Evolutionary conservation across 306 rosid genomes (phyloP), one percentile per base, ranked within the genome.

Genomic region (Astragalus membranaceus): DNA sequence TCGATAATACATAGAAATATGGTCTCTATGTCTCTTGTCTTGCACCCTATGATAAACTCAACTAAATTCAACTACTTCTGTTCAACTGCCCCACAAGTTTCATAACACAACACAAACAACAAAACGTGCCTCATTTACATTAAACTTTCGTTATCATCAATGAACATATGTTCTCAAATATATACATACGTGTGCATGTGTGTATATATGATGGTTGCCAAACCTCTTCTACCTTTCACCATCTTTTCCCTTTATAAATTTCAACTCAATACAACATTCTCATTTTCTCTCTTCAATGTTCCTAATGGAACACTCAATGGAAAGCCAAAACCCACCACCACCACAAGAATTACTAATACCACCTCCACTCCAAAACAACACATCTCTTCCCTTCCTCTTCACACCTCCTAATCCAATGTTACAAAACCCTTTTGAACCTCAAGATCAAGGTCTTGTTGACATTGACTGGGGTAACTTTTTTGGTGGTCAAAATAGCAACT

Each of bases 401-500:
- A 73, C 86, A 0, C 62, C 80, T n/a, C 5, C 14, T 37, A 7
- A 10, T 9, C 53, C 69, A 0, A 50, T 23, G 67, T 16, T 57
- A 8, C 83, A 70, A 37, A 83, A 70, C 49, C 67, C 74, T 75
- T 33, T 68, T 69, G 84, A 81, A 2, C 46, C 64, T 35, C 81
- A 43, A 41, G 75, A 58, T 29, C 82, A 84, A 60, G 52, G 42
- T 7, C 55, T 76, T 1, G 77, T 42, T 4, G 89, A 84, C 2
- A 86, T 86, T 32, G 95, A 92, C 9, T 92, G 98, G 98, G 77
- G 73, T 14, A 72, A 75, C 70, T 63, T 89, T 57, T 85, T 88
- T 65, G 83, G 85, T 2, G 82, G 84, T 26, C 89, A 81, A 55
- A 77, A 10, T 15, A 43, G 29, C 10, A 23, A 47, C 1, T 2